Evolutionary conservation across 2,329 filamentous ascomycete species (phyloP).

Genomic region (Ceratocystis harringtonii): DNA sequence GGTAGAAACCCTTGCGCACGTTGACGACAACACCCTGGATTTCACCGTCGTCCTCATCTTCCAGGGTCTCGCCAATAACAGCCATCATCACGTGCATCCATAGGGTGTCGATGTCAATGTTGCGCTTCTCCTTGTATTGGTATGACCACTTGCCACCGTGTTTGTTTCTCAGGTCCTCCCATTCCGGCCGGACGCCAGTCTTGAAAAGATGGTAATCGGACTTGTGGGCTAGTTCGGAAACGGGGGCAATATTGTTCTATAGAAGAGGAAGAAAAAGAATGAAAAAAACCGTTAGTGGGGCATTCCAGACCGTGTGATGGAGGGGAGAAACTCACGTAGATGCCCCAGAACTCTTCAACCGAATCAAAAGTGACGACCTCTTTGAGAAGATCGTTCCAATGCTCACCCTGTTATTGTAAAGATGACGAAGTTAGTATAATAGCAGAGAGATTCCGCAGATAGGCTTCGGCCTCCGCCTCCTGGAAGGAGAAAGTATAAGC

Average conservation of each 20-base stretch:
- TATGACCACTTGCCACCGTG: constrained; percentile 99
- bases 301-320: background rate
- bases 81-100: constrained; percentile 97
- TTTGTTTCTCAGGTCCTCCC: constrained; percentile 98
- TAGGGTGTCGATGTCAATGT: constrained; percentile 79
- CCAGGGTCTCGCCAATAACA: constrained; percentile 93
- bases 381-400: constrained; percentile 97
- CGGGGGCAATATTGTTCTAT: constrained; percentile 95
- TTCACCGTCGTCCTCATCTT: constrained; percentile 86
- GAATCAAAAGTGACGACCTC: constrained; percentile 98
- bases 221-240: constrained; percentile 90
- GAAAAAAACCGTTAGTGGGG: background rate
- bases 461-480: background rate
- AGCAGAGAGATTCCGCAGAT: background rate
- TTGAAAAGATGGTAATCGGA: constrained; percentile 99
- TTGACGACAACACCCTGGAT: constrained; percentile 99
- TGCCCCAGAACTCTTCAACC: constrained; percentile 98
- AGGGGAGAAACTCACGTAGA: constrained; percentile 58
- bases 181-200: constrained; percentile 88
- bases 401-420: constrained; percentile 55
- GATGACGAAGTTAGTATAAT: background rate
- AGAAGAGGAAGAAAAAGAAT: background rate
- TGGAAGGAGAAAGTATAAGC: background rate
- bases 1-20: constrained; percentile 94
- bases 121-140: constrained; percentile 91